These are phyloP conservation scores for Marvania coccoides DNA, from an alignment of 139 green algal species.

Conservation along the genomic window DNA sequence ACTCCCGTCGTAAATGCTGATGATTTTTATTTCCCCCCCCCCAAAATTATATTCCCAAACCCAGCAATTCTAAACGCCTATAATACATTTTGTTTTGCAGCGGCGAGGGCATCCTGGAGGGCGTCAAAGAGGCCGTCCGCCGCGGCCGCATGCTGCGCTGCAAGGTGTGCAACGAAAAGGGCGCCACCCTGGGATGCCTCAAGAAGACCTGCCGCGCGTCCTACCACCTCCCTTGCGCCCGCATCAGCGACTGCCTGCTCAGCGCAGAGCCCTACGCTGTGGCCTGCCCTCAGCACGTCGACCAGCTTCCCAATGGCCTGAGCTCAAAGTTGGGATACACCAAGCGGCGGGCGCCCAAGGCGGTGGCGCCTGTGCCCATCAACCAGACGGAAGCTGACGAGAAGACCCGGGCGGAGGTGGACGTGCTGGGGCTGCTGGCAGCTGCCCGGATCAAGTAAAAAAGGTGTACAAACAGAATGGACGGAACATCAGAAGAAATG, in stretches of 20 bases:
- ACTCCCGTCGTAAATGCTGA: too few relatives aligned
- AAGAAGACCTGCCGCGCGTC: slow-evolving; percentile 43
- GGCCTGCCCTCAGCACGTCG: slow-evolving; percentile 43
- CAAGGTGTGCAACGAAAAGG: slow-evolving; percentile 37
- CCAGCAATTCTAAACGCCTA: background rate
- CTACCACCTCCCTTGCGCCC: slow-evolving; percentile 71
- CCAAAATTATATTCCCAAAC: too few relatives aligned
- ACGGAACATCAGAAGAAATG: too few relatives aligned
- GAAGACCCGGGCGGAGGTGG: too few relatives aligned
- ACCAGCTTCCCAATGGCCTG: slow-evolving; percentile 7
- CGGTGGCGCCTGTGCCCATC: too few relatives aligned
- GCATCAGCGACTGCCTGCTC: slow-evolving; percentile 22
- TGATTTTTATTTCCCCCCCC: too few relatives aligned
- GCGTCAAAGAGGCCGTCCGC: slow-evolving; percentile 41
- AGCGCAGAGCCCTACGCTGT: slow-evolving; percentile 36
- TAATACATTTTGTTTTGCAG: background rate
- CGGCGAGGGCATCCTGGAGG: slow-evolving; percentile 24
- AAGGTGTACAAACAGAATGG: too few relatives aligned
- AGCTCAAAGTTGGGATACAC: too few relatives aligned
- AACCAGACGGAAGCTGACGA: background rate
- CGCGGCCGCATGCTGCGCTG: slow-evolving; percentile 56
- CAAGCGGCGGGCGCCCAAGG: too few relatives aligned
- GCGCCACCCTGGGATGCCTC: slow-evolving; percentile 71
- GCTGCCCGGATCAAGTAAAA: too few relatives aligned
- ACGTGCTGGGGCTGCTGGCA: background rate